Evolutionary conservation across 164 flowering plant genomes (phyloP), one percentile per base, ranked within the genome.

Genomic region (Macadamia tetraphylla): DNA sequence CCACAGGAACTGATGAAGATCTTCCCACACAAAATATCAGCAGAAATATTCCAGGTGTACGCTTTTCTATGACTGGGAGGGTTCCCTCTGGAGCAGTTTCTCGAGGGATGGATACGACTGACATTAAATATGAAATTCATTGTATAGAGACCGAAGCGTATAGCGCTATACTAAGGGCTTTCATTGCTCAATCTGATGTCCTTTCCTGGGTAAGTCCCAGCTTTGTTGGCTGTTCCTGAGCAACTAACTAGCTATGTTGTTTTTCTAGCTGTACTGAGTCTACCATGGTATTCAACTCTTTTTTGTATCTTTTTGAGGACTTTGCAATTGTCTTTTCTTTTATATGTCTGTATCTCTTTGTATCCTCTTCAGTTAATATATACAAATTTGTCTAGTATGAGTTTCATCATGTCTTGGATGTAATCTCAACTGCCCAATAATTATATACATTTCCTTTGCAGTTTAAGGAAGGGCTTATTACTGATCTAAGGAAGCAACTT

Each of bases 161-260:
- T 44, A 60, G 62, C 71, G 71, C 75, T 23, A 79, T 81, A 60
- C 71, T 79, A 60, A 79, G 67, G 74, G 82, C 84, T 73, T 77
- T 79, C 69, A 69, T 61, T 73, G 82, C 84, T 60, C 84, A 81
- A 65, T 76, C 84, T 58, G 79, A 75, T 63, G 70, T 48, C 46
- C 75, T 79, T 58, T 59, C 82, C n/a, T 79, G 82, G 77, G 84
- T 81, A 77, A 11, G 57, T 60, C n/a, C 17, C 64, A 32, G n/a
- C 67, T 58, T 52, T 17, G 63, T 13, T 35, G 8, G 62, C 3
- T 60, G 32, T 64, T 58, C 8, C 30, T 1, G 6, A 17, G 29
- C 29, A 65, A 44, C 42, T 53, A 30, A 23, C 29, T 23, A 30
- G 9, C 6, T 69, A 53, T n/a, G 15, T 52, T 62, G 48, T 6